Percentiles rank a stretch among this genome's conserved stretches.
phyloP scores from a whole-genome alignment of 2,329 filamentous ascomycete genomes.

The Pseudopithomyces chartarum region DNA sequence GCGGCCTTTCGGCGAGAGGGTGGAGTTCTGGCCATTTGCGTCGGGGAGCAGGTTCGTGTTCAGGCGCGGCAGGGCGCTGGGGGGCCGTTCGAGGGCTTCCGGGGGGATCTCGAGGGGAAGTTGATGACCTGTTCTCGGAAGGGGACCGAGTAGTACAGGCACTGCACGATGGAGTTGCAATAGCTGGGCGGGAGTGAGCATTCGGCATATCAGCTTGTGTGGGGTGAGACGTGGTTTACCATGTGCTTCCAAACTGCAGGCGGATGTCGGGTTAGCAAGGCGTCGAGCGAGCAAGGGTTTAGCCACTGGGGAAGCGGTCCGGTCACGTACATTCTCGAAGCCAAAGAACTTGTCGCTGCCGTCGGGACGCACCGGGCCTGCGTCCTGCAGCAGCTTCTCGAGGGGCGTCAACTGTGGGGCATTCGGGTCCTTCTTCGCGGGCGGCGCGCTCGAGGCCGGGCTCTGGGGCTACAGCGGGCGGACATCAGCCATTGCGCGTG shows the following conservation, averaged over 20 bases:
- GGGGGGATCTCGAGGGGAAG: conserved; percentile 78
- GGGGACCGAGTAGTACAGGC: conserved; percentile 90
- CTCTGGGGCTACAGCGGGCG: conserved; percentile 47
- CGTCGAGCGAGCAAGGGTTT: too few relatives aligned
- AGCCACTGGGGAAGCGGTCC: conserved; percentile 1
- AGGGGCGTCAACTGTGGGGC: conserved; percentile 62
- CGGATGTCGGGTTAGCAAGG: conserved; percentile 22
- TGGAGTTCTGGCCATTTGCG: conserved; percentile 44
- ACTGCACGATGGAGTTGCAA: conserved; percentile 97
- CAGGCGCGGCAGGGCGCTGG: conserved; percentile 41
- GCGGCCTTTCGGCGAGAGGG: conserved; percentile 62
- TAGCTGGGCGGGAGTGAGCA: conserved; percentile 65
- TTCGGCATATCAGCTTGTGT: background rate
- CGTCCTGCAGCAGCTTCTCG: conserved; percentile 81
- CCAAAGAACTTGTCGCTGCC: conserved; percentile 98
- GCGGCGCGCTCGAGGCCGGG: conserved; percentile 51
- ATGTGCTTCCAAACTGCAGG: conserved; percentile 90
- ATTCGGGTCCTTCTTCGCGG: conserved; percentile 65
- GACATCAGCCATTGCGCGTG: conserved; percentile 26
- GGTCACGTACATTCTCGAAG: conserved; percentile 84
- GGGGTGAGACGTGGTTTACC: conserved; percentile 60
- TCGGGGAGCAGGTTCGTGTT: conserved; percentile 44
- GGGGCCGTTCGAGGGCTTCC: conserved; percentile 67
- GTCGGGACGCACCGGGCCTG: conserved; percentile 79
- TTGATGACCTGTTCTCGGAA: conserved; percentile 95